Evolutionary conservation across 1,284 basidiomycete genomes (phyloP).

Genomic region (Mrakiaceae sp.): DNA sequence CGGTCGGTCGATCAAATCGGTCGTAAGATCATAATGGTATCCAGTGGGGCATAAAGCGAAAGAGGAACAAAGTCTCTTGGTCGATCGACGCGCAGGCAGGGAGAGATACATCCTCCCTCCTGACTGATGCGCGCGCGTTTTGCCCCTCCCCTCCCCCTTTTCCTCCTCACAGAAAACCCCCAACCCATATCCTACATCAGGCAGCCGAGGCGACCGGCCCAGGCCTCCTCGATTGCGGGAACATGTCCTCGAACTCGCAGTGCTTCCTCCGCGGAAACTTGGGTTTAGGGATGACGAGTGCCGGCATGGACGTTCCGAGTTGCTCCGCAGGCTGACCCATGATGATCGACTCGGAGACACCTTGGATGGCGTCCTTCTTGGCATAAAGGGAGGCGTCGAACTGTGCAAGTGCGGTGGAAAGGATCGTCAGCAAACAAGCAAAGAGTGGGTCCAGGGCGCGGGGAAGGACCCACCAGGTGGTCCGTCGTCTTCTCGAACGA

Average conservation of each 20-base stretch:
- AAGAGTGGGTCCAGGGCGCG: background rate
- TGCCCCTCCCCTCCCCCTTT: no score
- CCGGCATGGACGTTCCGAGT: constrained; percentile 79
- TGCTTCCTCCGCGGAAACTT: constrained; percentile 5
- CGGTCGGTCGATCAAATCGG: no score
- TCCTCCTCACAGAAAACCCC: no score
- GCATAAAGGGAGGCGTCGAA: constrained; percentile 96
- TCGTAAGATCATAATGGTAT: no score
- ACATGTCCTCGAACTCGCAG: constrained; percentile 10
- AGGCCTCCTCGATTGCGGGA: constrained; percentile 7
- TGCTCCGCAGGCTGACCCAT: constrained; percentile 97
- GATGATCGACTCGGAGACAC: constrained; percentile 98
- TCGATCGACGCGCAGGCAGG: no score
- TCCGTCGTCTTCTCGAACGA: constrained; percentile 99
- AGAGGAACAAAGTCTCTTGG: no score
- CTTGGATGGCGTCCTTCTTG: constrained; percentile 88
- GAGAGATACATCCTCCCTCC: no score
- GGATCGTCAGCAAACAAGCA: background rate
- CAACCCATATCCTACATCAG: no score
- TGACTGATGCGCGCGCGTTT: no score
- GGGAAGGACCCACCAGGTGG: constrained; percentile 55
- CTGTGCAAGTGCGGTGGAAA: constrained; percentile 11
- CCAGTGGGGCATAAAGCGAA: no score
- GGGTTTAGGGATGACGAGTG: constrained; percentile 12
- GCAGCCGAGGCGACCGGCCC: no score